Evolutionary conservation across 176 grass and related monocot species (phyloP).

Genomic region (Neostapfia colusana): DNA sequence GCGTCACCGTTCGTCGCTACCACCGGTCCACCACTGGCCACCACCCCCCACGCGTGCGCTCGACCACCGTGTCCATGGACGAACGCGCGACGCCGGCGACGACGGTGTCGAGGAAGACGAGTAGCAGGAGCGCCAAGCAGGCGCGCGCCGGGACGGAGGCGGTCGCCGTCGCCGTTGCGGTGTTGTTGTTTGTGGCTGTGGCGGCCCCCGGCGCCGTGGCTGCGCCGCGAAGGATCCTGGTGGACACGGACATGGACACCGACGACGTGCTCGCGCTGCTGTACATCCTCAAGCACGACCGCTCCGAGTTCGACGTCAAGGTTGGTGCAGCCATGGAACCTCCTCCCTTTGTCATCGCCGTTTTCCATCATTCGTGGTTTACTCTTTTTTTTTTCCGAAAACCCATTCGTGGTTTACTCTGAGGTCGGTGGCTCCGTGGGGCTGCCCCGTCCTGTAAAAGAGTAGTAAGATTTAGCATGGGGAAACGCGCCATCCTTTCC

Average conservation of each 20-base stretch:
- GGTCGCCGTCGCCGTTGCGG: background rate
- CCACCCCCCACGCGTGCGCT: background rate
- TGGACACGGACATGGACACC: constrained; percentile 90
- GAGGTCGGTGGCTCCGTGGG: background rate
- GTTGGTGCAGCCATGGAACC: constrained; percentile 31
- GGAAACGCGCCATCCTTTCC: background rate
- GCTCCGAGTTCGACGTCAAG: constrained; percentile 68
- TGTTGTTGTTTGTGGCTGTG: background rate
- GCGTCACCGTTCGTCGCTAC: background rate
- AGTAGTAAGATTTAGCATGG: background rate
- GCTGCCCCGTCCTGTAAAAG: background rate
- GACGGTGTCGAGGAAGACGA: background rate
- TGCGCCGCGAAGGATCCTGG: constrained; percentile 54
- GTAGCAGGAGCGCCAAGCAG: background rate
- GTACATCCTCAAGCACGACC: constrained; percentile 87
- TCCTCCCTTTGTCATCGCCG: background rate
- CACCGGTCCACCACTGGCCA: background rate
- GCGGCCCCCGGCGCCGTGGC: background rate
- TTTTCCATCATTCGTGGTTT: too few species aligned
- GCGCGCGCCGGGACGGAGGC: background rate
- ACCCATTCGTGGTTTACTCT: too few species aligned
- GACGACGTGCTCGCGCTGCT: constrained; percentile 80
- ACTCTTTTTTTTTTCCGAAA: too few species aligned
- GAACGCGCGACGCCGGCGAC: background rate
- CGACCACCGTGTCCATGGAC: background rate